A percentile compares a stretch with the other conserved stretches of the same genome.
Evolutionary conservation across 331 rosid species (phyloP).

Genomic region (Malus hybrid): DNA sequence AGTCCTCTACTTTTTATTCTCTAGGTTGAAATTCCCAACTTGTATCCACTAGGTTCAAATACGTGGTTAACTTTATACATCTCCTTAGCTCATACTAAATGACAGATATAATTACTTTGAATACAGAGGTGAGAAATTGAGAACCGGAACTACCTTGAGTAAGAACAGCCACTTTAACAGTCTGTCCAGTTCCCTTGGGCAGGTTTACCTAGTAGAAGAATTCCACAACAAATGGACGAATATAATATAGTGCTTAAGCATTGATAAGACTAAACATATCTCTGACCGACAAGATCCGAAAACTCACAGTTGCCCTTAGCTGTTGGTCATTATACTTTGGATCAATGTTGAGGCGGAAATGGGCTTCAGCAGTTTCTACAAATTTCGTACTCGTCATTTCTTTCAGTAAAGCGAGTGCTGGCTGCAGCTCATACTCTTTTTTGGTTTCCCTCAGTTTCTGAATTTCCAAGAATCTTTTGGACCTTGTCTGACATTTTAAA

Average conservation of each 20-base stretch:
- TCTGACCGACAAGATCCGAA: conserved; percentile 16
- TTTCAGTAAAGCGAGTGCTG: conserved; percentile 74
- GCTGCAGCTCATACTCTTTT: conserved; percentile 66
- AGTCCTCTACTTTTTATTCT: background rate
- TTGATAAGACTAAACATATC: background rate
- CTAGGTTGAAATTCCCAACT: background rate
- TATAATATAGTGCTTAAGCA: background rate
- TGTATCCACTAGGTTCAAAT: background rate
- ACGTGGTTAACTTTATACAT: background rate
- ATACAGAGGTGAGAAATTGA: background rate
- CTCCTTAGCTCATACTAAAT: background rate
- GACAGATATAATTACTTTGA: background rate
- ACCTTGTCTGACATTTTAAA: conserved; percentile 54
- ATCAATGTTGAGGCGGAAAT: conserved; percentile 94
- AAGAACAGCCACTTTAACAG: conserved; percentile 89
- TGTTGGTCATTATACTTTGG: conserved; percentile 97
- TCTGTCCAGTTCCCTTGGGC: conserved; percentile 94
- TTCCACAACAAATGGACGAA: background rate
- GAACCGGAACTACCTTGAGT: conserved; percentile 72
- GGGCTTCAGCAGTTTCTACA: conserved; percentile 90
- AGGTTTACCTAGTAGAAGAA: conserved; percentile 59
- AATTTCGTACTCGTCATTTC: conserved; percentile 63
- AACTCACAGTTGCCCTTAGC: conserved; percentile 89
- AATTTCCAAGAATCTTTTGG: conserved; percentile 95
- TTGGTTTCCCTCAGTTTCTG: conserved; percentile 80